Evolutionary conservation across 768 basidiomycete species (phyloP).

Genomic region (Trametes sanguinea): DNA sequence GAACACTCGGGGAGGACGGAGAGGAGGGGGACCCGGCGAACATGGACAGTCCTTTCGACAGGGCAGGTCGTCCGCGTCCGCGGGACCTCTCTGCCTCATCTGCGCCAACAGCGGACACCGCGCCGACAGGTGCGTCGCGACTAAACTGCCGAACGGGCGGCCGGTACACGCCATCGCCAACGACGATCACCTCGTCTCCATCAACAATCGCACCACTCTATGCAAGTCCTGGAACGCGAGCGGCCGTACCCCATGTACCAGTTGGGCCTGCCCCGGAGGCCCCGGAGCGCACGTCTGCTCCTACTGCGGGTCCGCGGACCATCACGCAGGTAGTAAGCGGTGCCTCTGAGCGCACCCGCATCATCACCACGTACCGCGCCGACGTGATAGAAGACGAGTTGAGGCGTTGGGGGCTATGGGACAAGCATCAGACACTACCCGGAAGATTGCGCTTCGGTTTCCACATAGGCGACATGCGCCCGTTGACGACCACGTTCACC

Average conservation of each 20-base stretch:
- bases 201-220: neutral
- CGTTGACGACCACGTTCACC: neutral
- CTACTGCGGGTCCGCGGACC: constrained; percentile 5
- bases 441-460: constrained; percentile 7
- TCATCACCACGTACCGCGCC: constrained; percentile 9
- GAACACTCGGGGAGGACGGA: no score
- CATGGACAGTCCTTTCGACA: neutral
- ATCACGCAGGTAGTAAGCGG: constrained; percentile 7
- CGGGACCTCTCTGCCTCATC: neutral
- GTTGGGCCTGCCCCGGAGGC: no score
- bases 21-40: no score
- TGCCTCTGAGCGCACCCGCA: constrained; percentile 3
- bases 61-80: neutral
- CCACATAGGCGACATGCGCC: constrained; percentile 6
- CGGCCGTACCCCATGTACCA: neutral
- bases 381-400: constrained; percentile 5
- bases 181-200: neutral
- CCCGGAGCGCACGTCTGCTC: neutral
- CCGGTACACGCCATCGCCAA: neutral
- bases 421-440: no score
- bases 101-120: neutral
- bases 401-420: neutral
- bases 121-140: neutral
- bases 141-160: neutral
- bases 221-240: neutral